phyloP scores from a whole-genome alignment of 257 asterid genomes.

The Ballota nigra region DNA sequence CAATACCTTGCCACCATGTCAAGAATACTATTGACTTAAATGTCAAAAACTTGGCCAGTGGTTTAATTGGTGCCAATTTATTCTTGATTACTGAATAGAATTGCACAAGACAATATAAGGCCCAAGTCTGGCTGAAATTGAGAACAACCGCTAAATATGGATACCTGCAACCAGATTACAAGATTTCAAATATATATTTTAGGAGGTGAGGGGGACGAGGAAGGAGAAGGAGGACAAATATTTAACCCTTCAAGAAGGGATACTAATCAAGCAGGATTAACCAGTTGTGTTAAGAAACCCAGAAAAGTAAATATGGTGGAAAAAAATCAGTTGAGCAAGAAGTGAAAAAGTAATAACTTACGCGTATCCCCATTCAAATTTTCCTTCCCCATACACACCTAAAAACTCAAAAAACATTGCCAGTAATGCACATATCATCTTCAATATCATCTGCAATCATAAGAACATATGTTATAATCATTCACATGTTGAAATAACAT shows the following conservation, averaged over 20 bases:
- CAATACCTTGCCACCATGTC: conserved; percentile 99
- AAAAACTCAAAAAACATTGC: conserved; percentile 72
- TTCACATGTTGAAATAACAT: conserved; percentile 7
- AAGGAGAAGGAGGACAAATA: background rate
- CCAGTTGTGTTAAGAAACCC: background rate
- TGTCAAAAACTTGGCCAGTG: conserved; percentile 94
- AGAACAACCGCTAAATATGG: conserved; percentile 91
- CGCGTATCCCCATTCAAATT: conserved; percentile 95
- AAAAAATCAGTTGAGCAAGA: background rate
- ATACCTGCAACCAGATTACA: conserved; percentile 63
- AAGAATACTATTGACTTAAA: conserved; percentile 91
- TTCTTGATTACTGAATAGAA: conserved; percentile 88
- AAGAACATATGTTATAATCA: conserved; percentile 12
- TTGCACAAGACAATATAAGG: conserved; percentile 94
- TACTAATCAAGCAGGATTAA: background rate
- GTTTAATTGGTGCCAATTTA: conserved; percentile 88
- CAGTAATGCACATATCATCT: conserved; percentile 88
- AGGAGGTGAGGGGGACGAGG: too few relatives aligned
- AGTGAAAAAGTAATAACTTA: conserved; percentile 40
- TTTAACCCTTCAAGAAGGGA: background rate
- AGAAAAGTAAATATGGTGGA: background rate
- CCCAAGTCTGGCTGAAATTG: conserved; percentile 98
- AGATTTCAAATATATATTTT: conserved; percentile 11
- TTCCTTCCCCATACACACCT: conserved; percentile 94
- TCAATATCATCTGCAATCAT: conserved; percentile 75